These are phyloP conservation scores for Gracilariopsis chorda DNA, from an alignment of 23 red algal species.

Conservation along the genomic window DNA sequence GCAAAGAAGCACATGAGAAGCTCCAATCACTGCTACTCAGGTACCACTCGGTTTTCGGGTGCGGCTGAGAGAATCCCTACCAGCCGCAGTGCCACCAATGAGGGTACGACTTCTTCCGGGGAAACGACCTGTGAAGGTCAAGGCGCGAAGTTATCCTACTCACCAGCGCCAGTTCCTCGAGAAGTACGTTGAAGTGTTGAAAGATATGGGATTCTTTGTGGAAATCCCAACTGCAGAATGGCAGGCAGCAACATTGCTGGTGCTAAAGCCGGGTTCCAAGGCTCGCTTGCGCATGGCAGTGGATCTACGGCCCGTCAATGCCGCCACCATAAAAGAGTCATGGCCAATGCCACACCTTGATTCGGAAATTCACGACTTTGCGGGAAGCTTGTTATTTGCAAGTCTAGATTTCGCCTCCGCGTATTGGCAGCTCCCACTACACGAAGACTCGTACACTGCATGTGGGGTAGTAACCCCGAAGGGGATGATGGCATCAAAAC, in stretches of 20 bases:
- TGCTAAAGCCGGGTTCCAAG: background rate
- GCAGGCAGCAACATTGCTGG: background rate
- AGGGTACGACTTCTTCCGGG: background rate
- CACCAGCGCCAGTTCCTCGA: background rate
- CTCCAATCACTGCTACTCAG: background rate
- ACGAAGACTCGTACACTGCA: background rate
- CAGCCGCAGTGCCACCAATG: background rate
- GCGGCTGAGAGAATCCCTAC: slow-evolving; percentile 8
- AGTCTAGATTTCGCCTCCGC: slow-evolving; percentile 3
- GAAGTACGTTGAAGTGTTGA: background rate
- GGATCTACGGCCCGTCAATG: background rate
- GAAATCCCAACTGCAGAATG: background rate
- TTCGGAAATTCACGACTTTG: background rate
- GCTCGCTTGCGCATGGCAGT: background rate
- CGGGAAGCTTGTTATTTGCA: background rate
- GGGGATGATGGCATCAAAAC: background rate
- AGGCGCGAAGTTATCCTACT: background rate
- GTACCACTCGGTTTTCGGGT: background rate
- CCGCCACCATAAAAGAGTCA: background rate
- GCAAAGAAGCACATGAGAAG: background rate
- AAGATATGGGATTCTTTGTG: background rate
- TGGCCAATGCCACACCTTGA: slow-evolving; percentile 6
- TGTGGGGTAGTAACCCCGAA: slow-evolving; percentile 8
- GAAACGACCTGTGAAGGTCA: background rate
- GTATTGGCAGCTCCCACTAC: slow-evolving; percentile 38